Percentiles rank a stretch among this genome's conserved stretches.
Conservation (phyloP, 2,329 filamentous ascomycete species). For the Sphaerulina vaccinii region DNA sequence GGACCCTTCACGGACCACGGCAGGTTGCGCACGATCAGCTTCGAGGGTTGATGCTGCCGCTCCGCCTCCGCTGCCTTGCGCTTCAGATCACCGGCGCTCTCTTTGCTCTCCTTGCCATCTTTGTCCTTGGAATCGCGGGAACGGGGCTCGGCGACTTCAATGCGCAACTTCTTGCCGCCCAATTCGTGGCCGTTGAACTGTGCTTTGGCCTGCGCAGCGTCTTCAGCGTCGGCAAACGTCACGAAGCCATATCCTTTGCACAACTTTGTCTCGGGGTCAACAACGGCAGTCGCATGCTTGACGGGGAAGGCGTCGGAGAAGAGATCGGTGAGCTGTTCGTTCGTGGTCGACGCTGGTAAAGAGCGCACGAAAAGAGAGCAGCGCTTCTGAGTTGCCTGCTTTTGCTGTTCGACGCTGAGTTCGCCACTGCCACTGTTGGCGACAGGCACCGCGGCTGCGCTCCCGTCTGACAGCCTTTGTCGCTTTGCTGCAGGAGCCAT, state of each 20-base stretch:
- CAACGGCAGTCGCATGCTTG: slow-evolving; percentile 91
- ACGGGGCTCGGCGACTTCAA: slow-evolving; percentile 85
- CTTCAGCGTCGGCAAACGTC: slow-evolving; percentile 90
- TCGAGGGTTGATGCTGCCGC: slow-evolving; percentile 69
- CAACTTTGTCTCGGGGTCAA: slow-evolving; percentile 79
- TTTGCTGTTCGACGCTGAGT: slow-evolving; percentile 13
- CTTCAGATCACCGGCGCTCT: slow-evolving; percentile 54
- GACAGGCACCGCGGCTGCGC: slow-evolving; percentile 21
- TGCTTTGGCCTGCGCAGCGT: slow-evolving; percentile 76
- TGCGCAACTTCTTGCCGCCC: slow-evolving; percentile 75
- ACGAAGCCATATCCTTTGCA: slow-evolving; percentile 96
- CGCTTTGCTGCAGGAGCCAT: slow-evolving; percentile 37
- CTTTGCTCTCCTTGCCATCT: slow-evolving; percentile 42
- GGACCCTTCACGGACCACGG: slow-evolving; percentile 92
- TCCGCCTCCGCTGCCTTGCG: slow-evolving; percentile 65
- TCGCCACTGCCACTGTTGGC: background rate
- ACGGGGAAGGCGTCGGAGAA: slow-evolving; percentile 94
- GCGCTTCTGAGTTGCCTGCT: slow-evolving; percentile 27
- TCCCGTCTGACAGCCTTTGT: slow-evolving; percentile 33
- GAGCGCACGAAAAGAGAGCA: slow-evolving; percentile 82
- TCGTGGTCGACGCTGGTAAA: slow-evolving; percentile 74
- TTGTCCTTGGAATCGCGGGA: slow-evolving; percentile 51
- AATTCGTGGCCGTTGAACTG: slow-evolving; percentile 77
- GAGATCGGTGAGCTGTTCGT: slow-evolving; percentile 77
- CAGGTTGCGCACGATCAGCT: slow-evolving; percentile 86